Evolutionary conservation across 768 basidiomycete genomes (phyloP), one percentile per base, ranked within the genome.

Genomic region (Trametes meyenii): DNA sequence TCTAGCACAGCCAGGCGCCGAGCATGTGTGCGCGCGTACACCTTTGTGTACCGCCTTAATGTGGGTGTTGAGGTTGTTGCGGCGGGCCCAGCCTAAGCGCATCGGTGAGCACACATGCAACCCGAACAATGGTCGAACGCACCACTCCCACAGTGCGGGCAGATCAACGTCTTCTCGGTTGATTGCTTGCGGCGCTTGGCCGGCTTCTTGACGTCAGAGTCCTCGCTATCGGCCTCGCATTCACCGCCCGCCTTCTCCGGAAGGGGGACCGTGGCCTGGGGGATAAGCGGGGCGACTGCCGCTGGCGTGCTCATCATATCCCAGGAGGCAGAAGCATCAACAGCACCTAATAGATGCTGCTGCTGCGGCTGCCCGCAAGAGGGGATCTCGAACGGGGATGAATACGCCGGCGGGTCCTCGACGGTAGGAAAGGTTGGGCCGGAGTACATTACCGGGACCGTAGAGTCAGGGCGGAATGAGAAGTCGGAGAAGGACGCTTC

Each of bases 41-140:
- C 39, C 39, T 19, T 40, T 0, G 54, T 64, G 62, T 1, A 64
- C 58, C 17, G 48, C 24, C n/a, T 24, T 49, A 58, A 59, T 38
- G 54, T 64, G 62, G 2, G 24, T 23, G 2, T 39, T 43, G 2
- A 64, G 58, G 49, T 64, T 64, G 49, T 64, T 21, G 16, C 3
- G 33, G 7, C 58, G 46, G 17, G 62, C 58, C 49, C 16, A 51
- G 16, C 21, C 62, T 64, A 17, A 17, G 40, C 5, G 10, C 3
- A n/a, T 39, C 3, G 21, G 13, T 42, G 17, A 19, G n/a, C 40
- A 13, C 21, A 0, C 4, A 19, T 4, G 16, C 23, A 36, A 8
- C 8, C 17, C 2, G 2, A 29, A 35, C 29, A 12, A 39, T 14
- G 17, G 4, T 10, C 16, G 10, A 13, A 52, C 51, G 19, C 21